Conservation (phyloP, 768 basidiomycete genomes). For the Psilocybe cyanescens region DNA sequence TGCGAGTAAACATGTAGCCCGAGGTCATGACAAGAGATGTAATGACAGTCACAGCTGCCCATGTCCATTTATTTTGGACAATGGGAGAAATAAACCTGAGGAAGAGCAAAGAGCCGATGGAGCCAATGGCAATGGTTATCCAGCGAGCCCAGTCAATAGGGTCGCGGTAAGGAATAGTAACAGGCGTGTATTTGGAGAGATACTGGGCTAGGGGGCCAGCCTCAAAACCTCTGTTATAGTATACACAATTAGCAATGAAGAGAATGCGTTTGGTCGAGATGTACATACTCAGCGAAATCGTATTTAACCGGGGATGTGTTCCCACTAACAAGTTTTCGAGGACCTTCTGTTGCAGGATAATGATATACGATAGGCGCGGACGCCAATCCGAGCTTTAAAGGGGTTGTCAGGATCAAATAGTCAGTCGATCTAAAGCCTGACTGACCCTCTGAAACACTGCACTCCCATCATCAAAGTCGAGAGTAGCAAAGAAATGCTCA, state of each 20-base stretch:
- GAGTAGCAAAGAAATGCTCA: conserved; percentile 88
- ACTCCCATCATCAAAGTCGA: conserved; percentile 85
- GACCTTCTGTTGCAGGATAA: conserved; percentile 75
- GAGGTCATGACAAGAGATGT: conserved; percentile 83
- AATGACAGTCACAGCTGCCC: conserved; percentile 65
- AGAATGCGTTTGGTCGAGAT: background rate
- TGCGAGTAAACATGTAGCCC: conserved; percentile 97
- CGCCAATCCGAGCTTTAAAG: conserved; percentile 69
- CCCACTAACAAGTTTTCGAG: conserved; percentile 60
- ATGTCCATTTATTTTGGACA: conserved; percentile 74
- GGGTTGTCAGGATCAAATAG: background rate
- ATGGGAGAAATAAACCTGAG: conserved; percentile 68
- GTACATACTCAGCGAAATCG: conserved; percentile 76
- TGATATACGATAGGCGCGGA: conserved; percentile 86
- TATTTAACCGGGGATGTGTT: conserved; percentile 65
- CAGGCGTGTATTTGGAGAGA: conserved; percentile 74
- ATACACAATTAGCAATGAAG: background rate
- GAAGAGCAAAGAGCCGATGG: conserved; percentile 50
- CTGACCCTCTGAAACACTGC: conserved; percentile 80
- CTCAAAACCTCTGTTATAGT: conserved; percentile 73
- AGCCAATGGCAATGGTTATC: conserved; percentile 46
- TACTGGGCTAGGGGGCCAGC: conserved; percentile 76
- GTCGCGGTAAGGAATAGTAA: conserved; percentile 79
- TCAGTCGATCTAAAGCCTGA: conserved; percentile 2
- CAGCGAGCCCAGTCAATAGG: conserved; percentile 77